Evolutionary conservation across 495 filamentous ascomycete genomes (phyloP).

Genomic region (Aspergillus diversus): DNA sequence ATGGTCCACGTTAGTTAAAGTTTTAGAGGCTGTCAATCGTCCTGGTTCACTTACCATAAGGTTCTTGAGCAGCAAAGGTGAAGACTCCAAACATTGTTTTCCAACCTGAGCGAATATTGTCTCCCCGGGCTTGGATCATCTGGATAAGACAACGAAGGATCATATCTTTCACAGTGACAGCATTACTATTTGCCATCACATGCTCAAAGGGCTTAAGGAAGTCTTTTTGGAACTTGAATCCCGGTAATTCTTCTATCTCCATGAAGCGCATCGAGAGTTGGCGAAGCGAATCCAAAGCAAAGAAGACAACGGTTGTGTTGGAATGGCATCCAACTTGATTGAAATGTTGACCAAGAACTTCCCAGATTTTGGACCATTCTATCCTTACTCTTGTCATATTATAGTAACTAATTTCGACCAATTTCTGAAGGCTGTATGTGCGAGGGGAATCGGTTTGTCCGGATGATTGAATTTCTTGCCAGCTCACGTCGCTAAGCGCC

Average conservation of each 20-base stretch:
- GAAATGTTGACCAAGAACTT: slow-evolving; percentile 94
- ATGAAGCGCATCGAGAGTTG: slow-evolving; percentile 98
- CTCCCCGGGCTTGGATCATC: slow-evolving; percentile 95
- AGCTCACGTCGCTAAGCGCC: slow-evolving; percentile 93
- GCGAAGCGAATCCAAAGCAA: slow-evolving; percentile 90
- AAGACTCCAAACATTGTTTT: slow-evolving; percentile 99
- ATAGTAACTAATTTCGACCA: slow-evolving; percentile 98
- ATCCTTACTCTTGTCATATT: slow-evolving; percentile 99
- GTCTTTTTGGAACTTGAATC: slow-evolving; percentile 99
- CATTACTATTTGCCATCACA: slow-evolving; percentile 88
- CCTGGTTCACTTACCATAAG: slow-evolving; percentile 60
- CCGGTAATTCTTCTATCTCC: slow-evolving; percentile 95
- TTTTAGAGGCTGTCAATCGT: neutral
- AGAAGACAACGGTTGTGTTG: slow-evolving; percentile 95
- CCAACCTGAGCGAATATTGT: slow-evolving; percentile 97
- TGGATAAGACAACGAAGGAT: slow-evolving; percentile 95
- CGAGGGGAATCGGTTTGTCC: slow-evolving; percentile 92
- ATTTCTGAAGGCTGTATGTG: slow-evolving; percentile 95
- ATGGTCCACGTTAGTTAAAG: slow-evolving; percentile 9
- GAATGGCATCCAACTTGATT: slow-evolving; percentile 95
- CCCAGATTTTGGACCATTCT: slow-evolving; percentile 98
- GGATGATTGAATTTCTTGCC: slow-evolving; percentile 97
- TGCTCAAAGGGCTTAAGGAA: slow-evolving; percentile 98
- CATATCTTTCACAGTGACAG: slow-evolving; percentile 96
- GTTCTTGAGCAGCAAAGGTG: slow-evolving; percentile 90